Conservation (phyloP, 768 basidiomycete species). For the Russula griseocarnosa region DNA sequence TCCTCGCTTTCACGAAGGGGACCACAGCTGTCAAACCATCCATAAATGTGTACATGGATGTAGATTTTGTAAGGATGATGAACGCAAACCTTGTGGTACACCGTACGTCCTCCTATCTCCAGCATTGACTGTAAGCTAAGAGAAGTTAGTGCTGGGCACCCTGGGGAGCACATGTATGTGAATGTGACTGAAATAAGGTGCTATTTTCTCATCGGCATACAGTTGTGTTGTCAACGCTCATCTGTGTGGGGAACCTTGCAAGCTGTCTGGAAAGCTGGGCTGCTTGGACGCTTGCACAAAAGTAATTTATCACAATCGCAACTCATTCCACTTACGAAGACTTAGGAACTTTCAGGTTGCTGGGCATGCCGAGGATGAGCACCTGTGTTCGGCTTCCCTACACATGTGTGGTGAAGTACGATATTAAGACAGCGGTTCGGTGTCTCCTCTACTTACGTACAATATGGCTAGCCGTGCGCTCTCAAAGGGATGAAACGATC, state of each 20-base stretch:
- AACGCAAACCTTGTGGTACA: constrained; percentile 41
- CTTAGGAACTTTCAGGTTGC: constrained; percentile 38
- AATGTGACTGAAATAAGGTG: not conserved
- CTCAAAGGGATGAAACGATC: constrained; percentile 15
- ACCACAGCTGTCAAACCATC: constrained; percentile 49
- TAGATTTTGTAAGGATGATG: constrained; percentile 41
- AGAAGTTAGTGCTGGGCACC: constrained; percentile 49
- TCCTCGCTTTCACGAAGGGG: constrained; percentile 42
- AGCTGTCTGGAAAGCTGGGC: constrained; percentile 44
- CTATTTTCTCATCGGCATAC: not conserved
- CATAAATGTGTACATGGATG: constrained; percentile 48
- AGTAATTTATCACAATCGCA: constrained; percentile 35
- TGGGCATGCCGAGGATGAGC: constrained; percentile 46
- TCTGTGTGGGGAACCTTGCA: constrained; percentile 52
- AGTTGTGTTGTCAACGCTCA: constrained; percentile 49
- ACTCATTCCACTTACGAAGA: not conserved
- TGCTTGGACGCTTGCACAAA: constrained; percentile 52
- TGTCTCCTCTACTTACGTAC: not conserved
- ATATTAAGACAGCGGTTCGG: too few relatives aligned
- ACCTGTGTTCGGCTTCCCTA: constrained; percentile 49
- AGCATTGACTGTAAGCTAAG: not conserved
- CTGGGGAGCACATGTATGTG: constrained; percentile 51
- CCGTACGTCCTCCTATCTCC: constrained; percentile 37
- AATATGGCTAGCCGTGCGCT: constrained; percentile 22
- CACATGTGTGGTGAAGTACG: constrained; percentile 58